Evolutionary conservation across 805 yeast genomes (phyloP).

Genomic region (Candida awuae): DNA sequence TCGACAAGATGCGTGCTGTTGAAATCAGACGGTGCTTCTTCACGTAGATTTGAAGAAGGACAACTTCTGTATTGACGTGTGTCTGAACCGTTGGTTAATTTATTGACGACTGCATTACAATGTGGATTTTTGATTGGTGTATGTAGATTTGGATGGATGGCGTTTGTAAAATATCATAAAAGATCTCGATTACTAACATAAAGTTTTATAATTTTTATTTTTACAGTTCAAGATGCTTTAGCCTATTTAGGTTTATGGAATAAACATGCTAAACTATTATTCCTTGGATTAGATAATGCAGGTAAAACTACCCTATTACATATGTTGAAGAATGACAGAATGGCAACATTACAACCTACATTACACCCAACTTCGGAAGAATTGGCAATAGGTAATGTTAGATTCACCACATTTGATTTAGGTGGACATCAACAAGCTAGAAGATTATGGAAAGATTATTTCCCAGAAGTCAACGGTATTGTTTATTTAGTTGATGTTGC

Average conservation of each 20-base stretch:
- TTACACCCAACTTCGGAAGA: constrained; percentile 98
- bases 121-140: constrained; percentile 36
- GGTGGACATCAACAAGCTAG: constrained; percentile 99
- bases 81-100: no score
- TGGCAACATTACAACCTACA: constrained; percentile 96
- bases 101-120: no score
- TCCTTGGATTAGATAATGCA: constrained; percentile 95
- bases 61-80: no score
- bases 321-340: constrained; percentile 87
- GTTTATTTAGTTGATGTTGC: constrained; percentile 96
- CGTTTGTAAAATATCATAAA: no score
- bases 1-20: no score
- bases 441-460: constrained; percentile 98
- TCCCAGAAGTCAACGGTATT: constrained; percentile 98
- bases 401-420: constrained; percentile 95
- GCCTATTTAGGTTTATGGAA: constrained; percentile 80
- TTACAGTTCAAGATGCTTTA: constrained; percentile 59
- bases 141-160: no score
- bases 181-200: neutral
- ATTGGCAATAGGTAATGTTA: constrained; percentile 89
- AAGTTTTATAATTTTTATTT: neutral
- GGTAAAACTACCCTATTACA: constrained; percentile 90
- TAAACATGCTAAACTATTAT: constrained; percentile 92
- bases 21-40: no score
- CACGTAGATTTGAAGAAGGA: no score